phyloP scores from a whole-genome alignment of 1,139 yeast genomes.

The Zygoascus meyerae region DNA sequence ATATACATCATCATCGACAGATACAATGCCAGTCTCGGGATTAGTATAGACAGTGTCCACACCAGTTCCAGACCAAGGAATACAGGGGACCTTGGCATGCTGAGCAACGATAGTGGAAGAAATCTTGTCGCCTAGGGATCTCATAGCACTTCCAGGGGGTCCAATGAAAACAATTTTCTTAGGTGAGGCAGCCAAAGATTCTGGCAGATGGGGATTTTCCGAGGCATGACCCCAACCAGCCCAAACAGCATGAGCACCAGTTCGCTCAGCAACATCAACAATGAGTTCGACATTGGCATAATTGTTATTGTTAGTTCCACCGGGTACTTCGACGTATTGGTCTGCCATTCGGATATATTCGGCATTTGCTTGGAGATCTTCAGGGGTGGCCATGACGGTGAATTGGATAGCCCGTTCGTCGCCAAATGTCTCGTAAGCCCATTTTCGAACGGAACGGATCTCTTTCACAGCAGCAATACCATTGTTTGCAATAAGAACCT shows the following conservation, averaged over 20 bases:
- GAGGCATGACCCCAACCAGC: conserved; percentile 99
- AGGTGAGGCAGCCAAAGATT: conserved; percentile 83
- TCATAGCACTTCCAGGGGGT: conserved; percentile 98
- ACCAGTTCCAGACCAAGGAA: conserved; percentile 99
- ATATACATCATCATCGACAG: conserved; percentile 79
- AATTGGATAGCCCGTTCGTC: conserved; percentile 90
- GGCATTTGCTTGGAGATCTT: conserved; percentile 92
- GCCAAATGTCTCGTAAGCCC: conserved; percentile 98
- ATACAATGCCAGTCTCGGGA: conserved; percentile 64
- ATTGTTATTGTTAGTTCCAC: conserved; percentile 97
- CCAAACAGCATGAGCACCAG: conserved; percentile 98
- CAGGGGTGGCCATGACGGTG: conserved; percentile 99
- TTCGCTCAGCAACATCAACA: conserved; percentile 95
- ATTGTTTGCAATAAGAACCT: conserved; percentile 86
- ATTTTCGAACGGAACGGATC: conserved; percentile 92
- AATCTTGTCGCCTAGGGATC: conserved; percentile 97
- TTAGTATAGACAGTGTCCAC: conserved; percentile 76
- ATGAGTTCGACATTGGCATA: conserved; percentile 96
- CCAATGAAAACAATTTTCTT: conserved; percentile 89
- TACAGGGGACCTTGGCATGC: conserved; percentile 96
- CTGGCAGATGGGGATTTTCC: conserved; percentile 93
- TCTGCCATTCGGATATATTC: conserved; percentile 99
- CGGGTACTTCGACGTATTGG: conserved; percentile 96
- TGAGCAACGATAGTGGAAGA: conserved; percentile 97
- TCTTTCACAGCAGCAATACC: conserved; percentile 99